Conservation (phyloP, 306 rosid species). For the Trifolium subterraneum region DNA sequence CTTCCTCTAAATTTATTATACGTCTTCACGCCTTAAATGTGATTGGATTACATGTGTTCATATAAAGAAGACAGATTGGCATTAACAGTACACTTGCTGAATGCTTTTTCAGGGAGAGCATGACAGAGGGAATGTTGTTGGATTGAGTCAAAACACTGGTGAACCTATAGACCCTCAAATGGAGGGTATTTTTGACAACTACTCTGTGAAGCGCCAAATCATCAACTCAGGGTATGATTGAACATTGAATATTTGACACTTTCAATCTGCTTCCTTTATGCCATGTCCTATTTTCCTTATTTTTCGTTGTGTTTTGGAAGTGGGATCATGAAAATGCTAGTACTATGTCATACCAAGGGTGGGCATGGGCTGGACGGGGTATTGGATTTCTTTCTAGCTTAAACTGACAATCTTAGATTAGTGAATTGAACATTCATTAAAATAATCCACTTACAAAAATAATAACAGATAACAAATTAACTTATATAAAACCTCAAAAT, state of each 20-base stretch:
- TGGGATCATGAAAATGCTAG: neutral
- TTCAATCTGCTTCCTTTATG: neutral
- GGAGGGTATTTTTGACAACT: conserved; percentile 98
- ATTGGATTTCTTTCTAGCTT: too few species aligned
- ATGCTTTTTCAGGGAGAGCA: conserved; percentile 84
- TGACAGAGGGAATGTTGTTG: conserved; percentile 79
- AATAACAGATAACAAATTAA: neutral
- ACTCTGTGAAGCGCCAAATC: conserved; percentile 92
- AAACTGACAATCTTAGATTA: too few species aligned
- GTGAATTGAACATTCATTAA: too few species aligned
- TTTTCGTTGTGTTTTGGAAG: conserved; percentile 8
- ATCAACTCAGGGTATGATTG: conserved; percentile 83
- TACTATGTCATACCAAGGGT: neutral
- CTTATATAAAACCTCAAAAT: neutral
- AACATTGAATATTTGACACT: conserved; percentile 1
- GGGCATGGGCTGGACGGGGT: neutral
- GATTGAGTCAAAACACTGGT: conserved; percentile 84
- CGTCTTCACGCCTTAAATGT: neutral
- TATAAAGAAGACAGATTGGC: neutral
- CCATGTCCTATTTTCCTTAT: neutral
- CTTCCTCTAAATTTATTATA: neutral
- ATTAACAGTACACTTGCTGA: conserved; percentile 9
- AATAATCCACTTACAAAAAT: too few species aligned
- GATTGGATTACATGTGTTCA: neutral
- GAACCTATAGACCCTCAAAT: conserved; percentile 89